Evolutionary conservation across 2,329 filamentous ascomycete genomes (phyloP).

Genomic region (Dactylellina drechsleri): DNA sequence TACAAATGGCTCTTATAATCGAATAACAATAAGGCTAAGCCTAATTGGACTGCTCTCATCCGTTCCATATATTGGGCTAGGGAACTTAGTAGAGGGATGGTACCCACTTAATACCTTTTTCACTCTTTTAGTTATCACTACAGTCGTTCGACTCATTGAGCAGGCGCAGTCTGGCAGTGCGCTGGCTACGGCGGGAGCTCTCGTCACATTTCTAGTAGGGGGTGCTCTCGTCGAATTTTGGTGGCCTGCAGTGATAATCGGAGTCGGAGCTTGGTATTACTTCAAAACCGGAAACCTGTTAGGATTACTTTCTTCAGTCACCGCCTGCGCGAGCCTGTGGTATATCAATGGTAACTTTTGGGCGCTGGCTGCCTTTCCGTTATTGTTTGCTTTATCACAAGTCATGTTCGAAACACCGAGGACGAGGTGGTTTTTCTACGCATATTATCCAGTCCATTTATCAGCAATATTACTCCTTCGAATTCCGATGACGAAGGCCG

Average conservation of each 20-base stretch:
- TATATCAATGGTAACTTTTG: slow-evolving; percentile 39
- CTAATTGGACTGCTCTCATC: slow-evolving; percentile 24
- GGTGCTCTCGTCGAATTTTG: slow-evolving; percentile 46
- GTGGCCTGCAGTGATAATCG: slow-evolving; percentile 39
- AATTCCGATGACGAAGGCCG: slow-evolving; percentile 33
- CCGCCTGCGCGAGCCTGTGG: slow-evolving; percentile 21
- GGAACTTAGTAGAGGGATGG: slow-evolving; percentile 25
- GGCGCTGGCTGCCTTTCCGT: slow-evolving; percentile 41
- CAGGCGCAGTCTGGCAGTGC: slow-evolving; percentile 7
- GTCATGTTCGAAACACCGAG: slow-evolving; percentile 21
- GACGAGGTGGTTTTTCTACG: slow-evolving; percentile 39
- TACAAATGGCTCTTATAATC: slow-evolving; percentile 18
- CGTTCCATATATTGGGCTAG: slow-evolving; percentile 25
- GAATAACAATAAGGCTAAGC: slow-evolving; percentile 12
- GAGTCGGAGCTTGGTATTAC: slow-evolving; percentile 30
- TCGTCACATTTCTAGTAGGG: slow-evolving; percentile 21
- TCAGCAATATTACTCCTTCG: slow-evolving; percentile 18
- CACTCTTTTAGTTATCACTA: slow-evolving; percentile 40
- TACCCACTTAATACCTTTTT: slow-evolving; percentile 43
- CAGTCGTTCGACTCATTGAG: slow-evolving; percentile 23
- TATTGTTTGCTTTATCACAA: slow-evolving; percentile 24
- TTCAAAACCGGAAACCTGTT: slow-evolving; percentile 24
- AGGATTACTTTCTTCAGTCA: slow-evolving; percentile 1
- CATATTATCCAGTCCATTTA: slow-evolving; percentile 32
- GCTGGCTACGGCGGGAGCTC: slow-evolving; percentile 3